A percentile compares a stretch with the other conserved stretches of the same genome.
These are phyloP conservation scores for Gentiana macrophylla DNA, from an alignment of 257 asterid genomes.

Conservation along the genomic window DNA sequence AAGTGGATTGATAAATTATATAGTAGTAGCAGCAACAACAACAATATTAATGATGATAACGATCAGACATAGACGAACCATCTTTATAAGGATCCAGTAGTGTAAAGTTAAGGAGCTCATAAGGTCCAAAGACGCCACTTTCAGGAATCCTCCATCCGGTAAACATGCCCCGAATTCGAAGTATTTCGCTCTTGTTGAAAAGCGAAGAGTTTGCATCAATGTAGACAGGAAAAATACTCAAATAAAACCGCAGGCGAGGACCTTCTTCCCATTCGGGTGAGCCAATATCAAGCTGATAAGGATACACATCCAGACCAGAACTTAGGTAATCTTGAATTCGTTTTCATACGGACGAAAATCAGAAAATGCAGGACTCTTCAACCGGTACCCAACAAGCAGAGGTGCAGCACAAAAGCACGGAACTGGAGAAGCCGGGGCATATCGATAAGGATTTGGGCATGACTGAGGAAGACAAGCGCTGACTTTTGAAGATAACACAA, in stretches of 20 bases:
- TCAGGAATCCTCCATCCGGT: conserved; percentile 77
- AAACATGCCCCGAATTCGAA: conserved; percentile 51
- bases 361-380: conserved; percentile 86
- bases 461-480: conserved; percentile 27
- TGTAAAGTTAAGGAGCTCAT: conserved; percentile 80
- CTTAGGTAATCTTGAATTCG: conserved; percentile 44
- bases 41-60: too few species aligned
- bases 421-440: conserved; percentile 42
- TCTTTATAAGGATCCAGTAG: conserved; percentile 47
- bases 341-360: conserved; percentile 52
- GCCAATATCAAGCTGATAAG: conserved; percentile 52
- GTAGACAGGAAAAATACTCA: conserved; percentile 58
- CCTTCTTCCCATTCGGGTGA: conserved; percentile 61
- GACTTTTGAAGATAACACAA: conserved; percentile 17
- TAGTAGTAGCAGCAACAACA: too few species aligned
- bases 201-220: conserved; percentile 8
- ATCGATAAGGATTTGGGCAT: conserved; percentile 59
- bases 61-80: conserved; percentile 30
- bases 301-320: conserved; percentile 41
- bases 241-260: conserved; percentile 70
- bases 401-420: conserved; percentile 81
- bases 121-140: conserved; percentile 69
- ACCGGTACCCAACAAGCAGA: conserved; percentile 63
- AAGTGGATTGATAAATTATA: too few species aligned
- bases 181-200: conserved; percentile 61